Conservation (phyloP, 2,329 filamentous ascomycete genomes). For the Anthostomella pinea region DNA sequence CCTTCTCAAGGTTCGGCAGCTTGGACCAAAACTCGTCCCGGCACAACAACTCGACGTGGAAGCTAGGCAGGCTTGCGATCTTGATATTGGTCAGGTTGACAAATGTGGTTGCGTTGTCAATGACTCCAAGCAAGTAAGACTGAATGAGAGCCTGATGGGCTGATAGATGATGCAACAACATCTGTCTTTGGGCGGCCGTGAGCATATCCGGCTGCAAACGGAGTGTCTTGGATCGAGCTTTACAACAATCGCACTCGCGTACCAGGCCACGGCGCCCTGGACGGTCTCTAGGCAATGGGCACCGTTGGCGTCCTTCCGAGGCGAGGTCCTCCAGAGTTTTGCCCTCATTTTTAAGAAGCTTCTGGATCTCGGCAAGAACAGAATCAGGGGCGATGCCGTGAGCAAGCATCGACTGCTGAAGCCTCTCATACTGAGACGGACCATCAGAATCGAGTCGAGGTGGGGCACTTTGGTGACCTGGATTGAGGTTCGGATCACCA, state of each 20-base stretch:
- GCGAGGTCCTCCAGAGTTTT: conserved; percentile 1
- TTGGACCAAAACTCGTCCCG: conserved; percentile 60
- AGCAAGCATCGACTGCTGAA: conserved; percentile 8
- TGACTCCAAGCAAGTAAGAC: conserved; percentile 63
- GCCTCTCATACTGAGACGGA: conserved; percentile 6
- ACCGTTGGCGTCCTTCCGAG: conserved; percentile 4
- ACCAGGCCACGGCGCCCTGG: background rate
- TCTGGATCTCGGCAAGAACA: background rate
- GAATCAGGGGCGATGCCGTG: background rate
- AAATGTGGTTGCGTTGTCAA: conserved; percentile 58
- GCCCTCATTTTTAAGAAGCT: conserved; percentile 1
- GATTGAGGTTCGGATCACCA: conserved; percentile 11
- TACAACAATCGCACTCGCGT: background rate
- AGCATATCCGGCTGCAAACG: conserved; percentile 52
- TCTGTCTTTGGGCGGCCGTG: conserved; percentile 63
- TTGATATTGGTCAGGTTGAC: conserved; percentile 55
- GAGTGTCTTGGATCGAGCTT: conserved; percentile 23
- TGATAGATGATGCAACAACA: conserved; percentile 67
- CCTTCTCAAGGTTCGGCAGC: conserved; percentile 50
- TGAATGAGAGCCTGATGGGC: conserved; percentile 66
- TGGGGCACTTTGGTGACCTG: background rate
- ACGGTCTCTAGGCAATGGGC: conserved; percentile 6
- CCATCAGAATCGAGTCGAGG: background rate
- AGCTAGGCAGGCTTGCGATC: conserved; percentile 62
- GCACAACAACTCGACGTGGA: conserved; percentile 54